These are phyloP conservation scores for Chiua virens DNA, from an alignment of 768 basidiomycete genomes.

Conservation along the genomic window DNA sequence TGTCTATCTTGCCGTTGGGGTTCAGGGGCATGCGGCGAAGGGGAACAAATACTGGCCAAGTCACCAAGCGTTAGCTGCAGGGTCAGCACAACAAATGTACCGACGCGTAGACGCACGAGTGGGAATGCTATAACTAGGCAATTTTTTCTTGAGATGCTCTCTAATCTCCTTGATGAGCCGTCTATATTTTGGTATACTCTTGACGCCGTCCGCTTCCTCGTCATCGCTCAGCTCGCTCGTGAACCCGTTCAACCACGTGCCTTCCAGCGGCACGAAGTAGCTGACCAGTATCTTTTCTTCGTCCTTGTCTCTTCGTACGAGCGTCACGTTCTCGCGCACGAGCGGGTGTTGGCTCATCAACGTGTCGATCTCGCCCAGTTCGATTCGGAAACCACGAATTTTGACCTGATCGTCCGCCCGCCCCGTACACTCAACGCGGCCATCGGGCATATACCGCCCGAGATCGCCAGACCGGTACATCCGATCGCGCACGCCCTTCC, in stretches of 20 bases:
- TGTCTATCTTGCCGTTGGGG: constrained; percentile 99
- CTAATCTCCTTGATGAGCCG: constrained; percentile 90
- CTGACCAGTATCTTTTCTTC: constrained; percentile 98
- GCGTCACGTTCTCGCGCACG: constrained; percentile 96
- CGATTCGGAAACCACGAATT: constrained; percentile 98
- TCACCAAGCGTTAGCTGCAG: constrained; percentile 2
- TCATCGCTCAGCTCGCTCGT: constrained; percentile 60
- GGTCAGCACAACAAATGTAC: neutral
- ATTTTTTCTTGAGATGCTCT: constrained; percentile 94
- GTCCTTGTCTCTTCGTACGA: constrained; percentile 95
- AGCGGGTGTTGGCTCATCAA: constrained; percentile 91
- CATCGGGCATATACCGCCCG: constrained; percentile 89
- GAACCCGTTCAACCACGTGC: constrained; percentile 62
- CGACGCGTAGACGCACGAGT: constrained; percentile 54
- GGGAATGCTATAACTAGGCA: constrained; percentile 93
- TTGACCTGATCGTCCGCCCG: constrained; percentile 99
- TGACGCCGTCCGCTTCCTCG: constrained; percentile 55
- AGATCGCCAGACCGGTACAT: constrained; percentile 99
- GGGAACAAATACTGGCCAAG: constrained; percentile 81
- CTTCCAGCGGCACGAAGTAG: constrained; percentile 91
- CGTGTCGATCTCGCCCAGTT: constrained; percentile 96
- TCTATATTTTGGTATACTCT: constrained; percentile 83
- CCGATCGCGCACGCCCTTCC: constrained; percentile 94
- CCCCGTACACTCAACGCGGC: constrained; percentile 94
- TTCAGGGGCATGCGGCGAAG: constrained; percentile 95